phyloP scores from a whole-genome alignment of 805 yeast species.

The Yarrowia porcina region DNA sequence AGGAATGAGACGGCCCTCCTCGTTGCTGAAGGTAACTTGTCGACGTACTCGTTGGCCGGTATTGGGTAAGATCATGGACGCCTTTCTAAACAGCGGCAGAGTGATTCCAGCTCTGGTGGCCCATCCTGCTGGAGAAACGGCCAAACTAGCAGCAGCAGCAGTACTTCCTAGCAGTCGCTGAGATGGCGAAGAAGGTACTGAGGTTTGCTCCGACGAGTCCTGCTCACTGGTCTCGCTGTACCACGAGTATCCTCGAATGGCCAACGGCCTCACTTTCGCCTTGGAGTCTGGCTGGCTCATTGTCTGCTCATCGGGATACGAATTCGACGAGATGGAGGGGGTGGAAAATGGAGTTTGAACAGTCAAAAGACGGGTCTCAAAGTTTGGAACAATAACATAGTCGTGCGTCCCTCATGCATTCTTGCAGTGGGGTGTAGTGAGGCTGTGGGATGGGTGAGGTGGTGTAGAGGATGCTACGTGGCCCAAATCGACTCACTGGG shows the following conservation, averaged over 20 bases:
- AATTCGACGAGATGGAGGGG: not conserved
- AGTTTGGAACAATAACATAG: conserved; percentile 17
- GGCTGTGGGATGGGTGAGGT: too few species aligned
- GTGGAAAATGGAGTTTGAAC: not conserved
- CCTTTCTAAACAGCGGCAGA: conserved; percentile 29
- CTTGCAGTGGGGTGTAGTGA: too few species aligned
- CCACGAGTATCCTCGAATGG: conserved; percentile 17
- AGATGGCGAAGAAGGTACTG: not conserved
- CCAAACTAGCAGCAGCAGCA: not conserved
- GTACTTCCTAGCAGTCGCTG: conserved; percentile 13
- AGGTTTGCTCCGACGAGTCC: conserved; percentile 5
- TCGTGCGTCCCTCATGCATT: not conserved
- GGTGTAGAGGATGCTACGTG: too few species aligned
- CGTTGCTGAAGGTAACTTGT: conserved; percentile 9
- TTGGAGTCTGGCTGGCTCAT: conserved; percentile 11
- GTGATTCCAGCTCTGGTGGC: conserved; percentile 22
- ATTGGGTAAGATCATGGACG: conserved; percentile 46
- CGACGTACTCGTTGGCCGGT: conserved; percentile 39
- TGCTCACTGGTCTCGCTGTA: conserved; percentile 14
- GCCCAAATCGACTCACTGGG: too few species aligned
- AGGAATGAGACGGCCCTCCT: not conserved
- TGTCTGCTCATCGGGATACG: not conserved
- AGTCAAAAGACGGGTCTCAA: not conserved
- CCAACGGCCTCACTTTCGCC: not conserved
- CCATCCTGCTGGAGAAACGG: conserved; percentile 7